Conservation (phyloP, 768 basidiomycete species). For the Psilocybe tampanensis region DNA sequence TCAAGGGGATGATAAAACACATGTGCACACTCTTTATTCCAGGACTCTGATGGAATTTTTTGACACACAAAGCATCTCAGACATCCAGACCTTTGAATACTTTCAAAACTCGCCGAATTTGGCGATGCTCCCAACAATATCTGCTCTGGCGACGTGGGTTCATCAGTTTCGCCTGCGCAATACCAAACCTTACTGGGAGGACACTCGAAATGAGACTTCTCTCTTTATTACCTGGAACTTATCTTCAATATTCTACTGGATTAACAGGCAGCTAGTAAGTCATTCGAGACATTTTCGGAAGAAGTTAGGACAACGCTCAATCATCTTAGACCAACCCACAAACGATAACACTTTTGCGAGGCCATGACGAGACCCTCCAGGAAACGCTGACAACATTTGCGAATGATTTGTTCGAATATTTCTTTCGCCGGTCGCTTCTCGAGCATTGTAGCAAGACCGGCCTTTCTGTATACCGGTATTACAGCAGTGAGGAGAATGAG, state of each 20-base stretch:
- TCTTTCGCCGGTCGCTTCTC: not conserved
- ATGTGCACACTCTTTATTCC: too few relatives aligned
- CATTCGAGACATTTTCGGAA: too few relatives aligned
- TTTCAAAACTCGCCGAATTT: not conserved
- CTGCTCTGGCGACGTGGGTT: not conserved
- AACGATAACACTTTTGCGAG: not conserved
- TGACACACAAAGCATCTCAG: not conserved
- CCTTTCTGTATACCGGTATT: not conserved
- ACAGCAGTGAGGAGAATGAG: too few relatives aligned
- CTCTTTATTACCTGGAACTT: too few relatives aligned
- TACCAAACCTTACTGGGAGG: too few relatives aligned
- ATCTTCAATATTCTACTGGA: not conserved
- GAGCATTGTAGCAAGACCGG: too few relatives aligned
- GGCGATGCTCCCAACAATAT: not conserved
- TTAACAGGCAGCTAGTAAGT: not conserved
- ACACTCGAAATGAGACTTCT: too few relatives aligned
- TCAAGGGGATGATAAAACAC: too few relatives aligned
- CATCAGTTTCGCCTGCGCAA: not conserved
- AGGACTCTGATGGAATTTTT: too few relatives aligned
- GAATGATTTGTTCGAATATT: not conserved
- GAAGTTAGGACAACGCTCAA: not conserved
- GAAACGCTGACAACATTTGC: not conserved
- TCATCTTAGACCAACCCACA: not conserved
- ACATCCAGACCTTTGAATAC: not conserved
- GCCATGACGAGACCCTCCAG: not conserved